Conservation (phyloP, 2,329 filamentous ascomycete genomes). For the Fusarium goolgardi region DNA sequence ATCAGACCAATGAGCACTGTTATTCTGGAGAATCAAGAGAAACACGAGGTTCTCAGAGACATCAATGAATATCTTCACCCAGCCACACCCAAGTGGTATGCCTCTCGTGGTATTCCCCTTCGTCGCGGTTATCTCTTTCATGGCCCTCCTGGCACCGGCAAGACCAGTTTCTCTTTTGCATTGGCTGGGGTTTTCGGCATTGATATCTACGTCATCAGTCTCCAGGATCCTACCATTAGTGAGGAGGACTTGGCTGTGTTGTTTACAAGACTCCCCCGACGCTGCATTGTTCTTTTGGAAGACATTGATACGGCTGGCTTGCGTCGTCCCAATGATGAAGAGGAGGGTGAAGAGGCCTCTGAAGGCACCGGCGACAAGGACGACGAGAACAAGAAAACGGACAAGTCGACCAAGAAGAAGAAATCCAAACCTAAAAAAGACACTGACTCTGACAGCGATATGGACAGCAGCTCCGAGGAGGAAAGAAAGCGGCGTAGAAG, state of each 20-base stretch:
- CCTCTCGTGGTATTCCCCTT: conserved; percentile 79
- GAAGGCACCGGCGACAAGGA: conserved; percentile 20
- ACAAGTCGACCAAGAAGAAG: conserved; percentile 21
- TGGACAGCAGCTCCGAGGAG: conserved; percentile 44
- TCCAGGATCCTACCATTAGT: conserved; percentile 68
- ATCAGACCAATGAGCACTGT: conserved; percentile 80
- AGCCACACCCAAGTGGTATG: conserved; percentile 77
- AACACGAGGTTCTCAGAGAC: conserved; percentile 73
- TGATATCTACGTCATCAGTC: conserved; percentile 71
- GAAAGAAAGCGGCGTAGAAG: conserved; percentile 37
- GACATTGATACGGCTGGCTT: conserved; percentile 76
- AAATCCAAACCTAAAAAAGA: conserved; percentile 49
- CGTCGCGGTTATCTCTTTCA: conserved; percentile 82
- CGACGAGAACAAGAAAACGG: conserved; percentile 16
- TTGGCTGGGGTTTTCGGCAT: conserved; percentile 74
- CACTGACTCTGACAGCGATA: conserved; percentile 41
- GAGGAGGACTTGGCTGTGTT: conserved; percentile 70
- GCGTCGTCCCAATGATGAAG: conserved; percentile 55
- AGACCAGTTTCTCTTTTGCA: conserved; percentile 75
- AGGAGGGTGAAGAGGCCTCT: conserved; percentile 42
- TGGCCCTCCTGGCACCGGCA: conserved; percentile 79
- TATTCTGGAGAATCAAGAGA: conserved; percentile 75
- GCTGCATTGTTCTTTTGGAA: conserved; percentile 75
- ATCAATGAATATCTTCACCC: conserved; percentile 84
- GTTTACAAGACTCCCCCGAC: conserved; percentile 69